These are phyloP conservation scores for Wickerhamomyces silvicola DNA, from an alignment of 805 yeast genomes.

Conservation along the genomic window DNA sequence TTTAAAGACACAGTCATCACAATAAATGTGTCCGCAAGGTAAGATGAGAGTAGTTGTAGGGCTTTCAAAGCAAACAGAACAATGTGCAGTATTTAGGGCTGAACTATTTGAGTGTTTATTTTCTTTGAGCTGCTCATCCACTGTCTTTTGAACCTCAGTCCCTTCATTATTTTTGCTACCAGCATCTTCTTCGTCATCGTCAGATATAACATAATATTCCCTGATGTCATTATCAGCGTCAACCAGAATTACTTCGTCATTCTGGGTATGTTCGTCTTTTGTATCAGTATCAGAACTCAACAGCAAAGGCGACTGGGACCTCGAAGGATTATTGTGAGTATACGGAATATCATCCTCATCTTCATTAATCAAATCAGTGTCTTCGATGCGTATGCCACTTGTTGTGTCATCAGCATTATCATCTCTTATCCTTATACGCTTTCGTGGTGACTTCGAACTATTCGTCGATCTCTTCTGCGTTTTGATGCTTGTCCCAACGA, in stretches of 20 bases:
- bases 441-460: too few relatives aligned
- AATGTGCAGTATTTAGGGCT: constrained; percentile 20
- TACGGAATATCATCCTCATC: constrained; percentile 24
- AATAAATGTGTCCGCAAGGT: constrained; percentile 54
- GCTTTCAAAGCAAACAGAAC: constrained; percentile 53
- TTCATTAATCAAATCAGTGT: constrained; percentile 5
- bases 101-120: constrained; percentile 8
- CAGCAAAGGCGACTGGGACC: constrained; percentile 19
- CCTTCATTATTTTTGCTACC: constrained; percentile 7
- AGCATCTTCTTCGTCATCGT: constrained; percentile 12
- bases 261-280: constrained; percentile 1
- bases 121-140: constrained; percentile 25
- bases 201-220: constrained; percentile 16
- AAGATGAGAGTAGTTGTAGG: constrained; percentile 42
- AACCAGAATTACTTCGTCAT: constrained; percentile 3
- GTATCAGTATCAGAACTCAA: constrained; percentile 10
- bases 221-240: constrained; percentile 13
- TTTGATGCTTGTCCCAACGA: too few relatives aligned
- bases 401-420: background rate
- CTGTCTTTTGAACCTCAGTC: constrained; percentile 23
- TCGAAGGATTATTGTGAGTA: constrained; percentile 15
- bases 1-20: constrained; percentile 47
- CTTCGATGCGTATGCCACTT: background rate
- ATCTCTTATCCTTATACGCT: background rate
- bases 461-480: too few relatives aligned